These are phyloP conservation scores for Crithidia acanthocephali DNA, from an alignment of 208 protist species.

Conservation along the genomic window DNA sequence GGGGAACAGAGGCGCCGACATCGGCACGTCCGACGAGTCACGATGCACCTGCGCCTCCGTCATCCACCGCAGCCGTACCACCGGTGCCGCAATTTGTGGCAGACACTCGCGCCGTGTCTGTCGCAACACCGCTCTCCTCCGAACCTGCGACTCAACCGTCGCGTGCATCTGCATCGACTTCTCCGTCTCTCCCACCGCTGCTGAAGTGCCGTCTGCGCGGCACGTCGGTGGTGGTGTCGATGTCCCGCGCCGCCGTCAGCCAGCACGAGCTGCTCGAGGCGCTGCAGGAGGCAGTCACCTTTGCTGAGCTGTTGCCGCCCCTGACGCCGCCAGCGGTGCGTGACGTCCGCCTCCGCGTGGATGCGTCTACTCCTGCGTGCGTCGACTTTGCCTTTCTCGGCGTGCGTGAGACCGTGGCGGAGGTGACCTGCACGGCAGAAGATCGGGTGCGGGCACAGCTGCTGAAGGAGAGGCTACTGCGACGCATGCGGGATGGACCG, in stretches of 20 bases:
- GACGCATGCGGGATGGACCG: conserved; percentile 12
- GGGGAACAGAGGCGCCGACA: no score
- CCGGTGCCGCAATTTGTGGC: neutral
- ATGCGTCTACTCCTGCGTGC: neutral
- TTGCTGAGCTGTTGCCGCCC: conserved; percentile 25
- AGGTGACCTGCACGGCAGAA: neutral
- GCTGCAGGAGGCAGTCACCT: conserved; percentile 33
- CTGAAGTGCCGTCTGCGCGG: conserved; percentile 23
- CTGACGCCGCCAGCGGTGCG: neutral
- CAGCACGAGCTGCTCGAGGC: conserved; percentile 27
- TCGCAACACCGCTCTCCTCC: neutral
- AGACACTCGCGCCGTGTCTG: neutral
- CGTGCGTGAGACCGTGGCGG: neutral
- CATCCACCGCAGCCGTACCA: neutral
- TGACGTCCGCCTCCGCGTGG: conserved; percentile 22
- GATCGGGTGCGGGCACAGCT: conserved; percentile 13
- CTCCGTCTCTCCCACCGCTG: neutral
- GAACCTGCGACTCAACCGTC: no score
- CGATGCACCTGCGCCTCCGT: neutral
- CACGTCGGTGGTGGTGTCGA: conserved; percentile 20
- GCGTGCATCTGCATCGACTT: neutral
- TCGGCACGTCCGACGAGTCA: no score
- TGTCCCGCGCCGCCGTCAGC: neutral
- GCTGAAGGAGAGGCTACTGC: conserved; percentile 30
- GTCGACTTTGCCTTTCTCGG: conserved; percentile 9